Base-by-base conservation (phyloP, 1,284 basidiomycete genomes). In the Ustilago loliicola region DNA sequence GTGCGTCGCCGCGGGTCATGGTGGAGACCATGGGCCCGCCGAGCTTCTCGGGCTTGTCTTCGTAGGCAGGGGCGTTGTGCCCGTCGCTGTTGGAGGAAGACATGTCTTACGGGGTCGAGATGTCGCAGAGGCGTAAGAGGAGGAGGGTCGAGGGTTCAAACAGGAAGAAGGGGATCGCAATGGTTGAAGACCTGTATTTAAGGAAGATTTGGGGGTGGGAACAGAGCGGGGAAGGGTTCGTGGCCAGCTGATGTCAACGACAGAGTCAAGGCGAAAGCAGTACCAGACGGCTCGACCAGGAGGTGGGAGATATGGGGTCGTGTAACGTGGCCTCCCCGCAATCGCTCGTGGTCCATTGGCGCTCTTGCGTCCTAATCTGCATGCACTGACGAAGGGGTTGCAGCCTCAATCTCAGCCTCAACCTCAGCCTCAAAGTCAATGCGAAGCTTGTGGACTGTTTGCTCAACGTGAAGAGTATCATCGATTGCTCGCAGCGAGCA, bases 11-110 rank as follows among this genome's bases (percentile, higher is more conserved):
- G 25, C 54, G 58, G 15, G 66, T 65, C 21, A 64, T 42, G 38
- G 71, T 65, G 23, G 58, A 38, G 32, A 66, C 30, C n/a, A 66
- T 30, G 15, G 72, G 42, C 5, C 32, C 72, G 23, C 59, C 72
- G 10, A 29, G 47, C 13, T 69, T 65, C 5, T 47, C 51, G 19
- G 23, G 53, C 53, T 74, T 74, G 66, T 60, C 59, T 9, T 68
- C 66, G 42, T 65, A 40, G 11, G 30, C 27, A 23, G 69, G 40
- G 38, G 38, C 54, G 8, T 53, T 42, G 48, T 54, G 69, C 15
- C 25, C 53, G 17, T 71, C 69, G 48, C 62, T 66, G 54, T 54
- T 72, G 50, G 58, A 45, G 34, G 59, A 59, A 2, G 70, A 61
- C 70, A 72, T 67, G 53, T n/a, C 34, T 27, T 29, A 25, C 15